Evolutionary conservation across 176 grass and related monocot species (phyloP), one percentile per base, ranked within the genome.

Genomic region (Triticum urartu): DNA sequence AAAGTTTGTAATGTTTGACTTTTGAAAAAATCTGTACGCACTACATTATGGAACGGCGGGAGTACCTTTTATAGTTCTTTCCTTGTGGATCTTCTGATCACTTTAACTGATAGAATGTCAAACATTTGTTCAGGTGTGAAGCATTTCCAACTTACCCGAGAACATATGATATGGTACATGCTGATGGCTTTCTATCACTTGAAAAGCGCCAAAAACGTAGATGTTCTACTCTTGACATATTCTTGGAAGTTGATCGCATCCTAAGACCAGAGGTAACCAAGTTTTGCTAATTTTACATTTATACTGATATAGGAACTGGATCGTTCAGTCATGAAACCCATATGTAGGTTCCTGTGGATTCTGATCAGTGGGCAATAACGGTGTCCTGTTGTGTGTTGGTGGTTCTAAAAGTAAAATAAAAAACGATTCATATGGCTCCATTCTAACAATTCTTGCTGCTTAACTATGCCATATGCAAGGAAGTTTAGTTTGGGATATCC

Each of bases 81-180:
- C 12, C 47, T 64, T 64, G 10, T 72, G 11, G 18, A 85, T 70
- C 32, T 77, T 80, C 54, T 75, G 70, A 88, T 63, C 17, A 79
- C 59, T 85, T 59, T 83, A 50, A 76, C 56, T 86, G 10, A 79
- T 78, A 7, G 15, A 73, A 81, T 75, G 66, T 4, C 47, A 81
- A 59, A 77, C 34, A 36, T 92, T 10, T 85, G 20, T 72, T 81
- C 85, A 99, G 97, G 97, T 99, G 97, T 87, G 97, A 99, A 89
- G 89, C 94, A 54, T 99, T 99, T 91, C 94, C 97, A 76, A 90
- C 97, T 48, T 99, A 96, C 86, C 97, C 97, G 60, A 94, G 97
- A 91, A 96, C 97, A 85, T 99, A 99, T 89, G 97, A 99, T 92
- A 91, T 94, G 97, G 94, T 99, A 66, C 97, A 99, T 78, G 94